Evolutionary conservation across 805 yeast species (phyloP).

Genomic region (Ogataea trehalophila): DNA sequence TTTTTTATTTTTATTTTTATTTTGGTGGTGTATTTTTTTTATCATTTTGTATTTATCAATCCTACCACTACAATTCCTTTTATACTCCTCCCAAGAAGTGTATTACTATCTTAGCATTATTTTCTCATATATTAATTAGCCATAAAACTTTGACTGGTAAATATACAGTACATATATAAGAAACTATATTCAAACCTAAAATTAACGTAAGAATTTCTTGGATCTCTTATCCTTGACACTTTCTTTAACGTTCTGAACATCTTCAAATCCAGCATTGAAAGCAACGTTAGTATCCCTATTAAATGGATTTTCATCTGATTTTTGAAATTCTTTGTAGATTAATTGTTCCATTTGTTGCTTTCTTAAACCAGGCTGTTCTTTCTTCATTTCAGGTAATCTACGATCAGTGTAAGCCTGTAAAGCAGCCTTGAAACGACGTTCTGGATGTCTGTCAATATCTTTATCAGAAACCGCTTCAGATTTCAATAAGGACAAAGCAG

Average conservation of each 20-base stretch:
- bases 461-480: slow-evolving; percentile 52
- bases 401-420: slow-evolving; percentile 63
- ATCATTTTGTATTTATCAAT: no score
- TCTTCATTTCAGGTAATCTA: slow-evolving; percentile 65
- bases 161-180: not conserved
- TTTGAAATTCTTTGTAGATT: slow-evolving; percentile 74
- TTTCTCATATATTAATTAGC: not conserved
- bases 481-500: slow-evolving; percentile 65
- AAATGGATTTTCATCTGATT: slow-evolving; percentile 78
- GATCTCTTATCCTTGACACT: slow-evolving; percentile 27
- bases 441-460: slow-evolving; percentile 82
- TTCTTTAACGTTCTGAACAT: slow-evolving; percentile 36
- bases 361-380: slow-evolving; percentile 77
- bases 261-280: slow-evolving; percentile 58
- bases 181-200: not conserved
- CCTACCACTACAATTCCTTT: no score
- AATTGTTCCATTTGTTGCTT: slow-evolving; percentile 73
- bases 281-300: slow-evolving; percentile 64
- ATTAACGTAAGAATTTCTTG: slow-evolving; percentile 28
- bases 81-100: no score
- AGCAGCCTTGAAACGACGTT: slow-evolving; percentile 83
- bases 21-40: no score
- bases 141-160: not conserved
- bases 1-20: no score
- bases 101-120: slow-evolving; percentile 4